These are phyloP conservation scores for Aureobasidium lini DNA, from an alignment of 2,329 filamentous ascomycete species.

Conservation along the genomic window DNA sequence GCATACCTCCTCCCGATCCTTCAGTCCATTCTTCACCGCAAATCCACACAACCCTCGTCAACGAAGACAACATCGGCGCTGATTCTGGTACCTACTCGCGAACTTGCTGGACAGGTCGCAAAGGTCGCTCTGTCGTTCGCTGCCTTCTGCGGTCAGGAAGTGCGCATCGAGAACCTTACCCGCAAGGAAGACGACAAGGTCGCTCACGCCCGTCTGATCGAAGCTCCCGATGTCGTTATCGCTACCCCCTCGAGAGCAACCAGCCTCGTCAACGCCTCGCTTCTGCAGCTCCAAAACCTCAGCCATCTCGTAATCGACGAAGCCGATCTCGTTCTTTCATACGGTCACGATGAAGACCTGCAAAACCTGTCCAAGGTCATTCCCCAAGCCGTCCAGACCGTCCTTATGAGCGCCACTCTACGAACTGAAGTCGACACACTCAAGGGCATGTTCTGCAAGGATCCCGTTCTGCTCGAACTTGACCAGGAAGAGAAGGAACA, in stretches of 20 bases:
- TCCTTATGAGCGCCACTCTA: constrained; percentile 89
- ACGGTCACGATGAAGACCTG: constrained; percentile 88
- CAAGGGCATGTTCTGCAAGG: constrained; percentile 76
- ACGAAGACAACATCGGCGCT: constrained; percentile 58
- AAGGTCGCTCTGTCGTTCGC: constrained; percentile 71
- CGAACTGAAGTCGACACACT: constrained; percentile 79
- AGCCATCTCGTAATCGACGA: constrained; percentile 84
- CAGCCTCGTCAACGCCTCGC: constrained; percentile 65
- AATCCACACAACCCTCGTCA: constrained; percentile 51
- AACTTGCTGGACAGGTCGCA: constrained; percentile 85
- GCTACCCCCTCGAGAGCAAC: constrained; percentile 82
- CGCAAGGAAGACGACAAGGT: constrained; percentile 87
- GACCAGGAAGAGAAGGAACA: constrained; percentile 74
- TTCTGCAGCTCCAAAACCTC: constrained; percentile 63
- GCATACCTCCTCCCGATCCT: constrained; percentile 89
- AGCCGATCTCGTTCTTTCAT: constrained; percentile 86
- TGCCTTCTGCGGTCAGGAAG: constrained; percentile 74
- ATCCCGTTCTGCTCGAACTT: constrained; percentile 71
- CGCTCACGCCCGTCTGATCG: constrained; percentile 76
- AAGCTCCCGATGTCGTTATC: constrained; percentile 80
- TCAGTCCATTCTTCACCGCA: constrained; percentile 72
- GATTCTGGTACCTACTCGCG: constrained; percentile 87
- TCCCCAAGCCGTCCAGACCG: constrained; percentile 79
- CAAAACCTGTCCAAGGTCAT: constrained; percentile 69
- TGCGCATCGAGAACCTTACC: constrained; percentile 77